Evolutionary conservation across 208 protist species (phyloP).

Genomic region (Spongospora subterranea): DNA sequence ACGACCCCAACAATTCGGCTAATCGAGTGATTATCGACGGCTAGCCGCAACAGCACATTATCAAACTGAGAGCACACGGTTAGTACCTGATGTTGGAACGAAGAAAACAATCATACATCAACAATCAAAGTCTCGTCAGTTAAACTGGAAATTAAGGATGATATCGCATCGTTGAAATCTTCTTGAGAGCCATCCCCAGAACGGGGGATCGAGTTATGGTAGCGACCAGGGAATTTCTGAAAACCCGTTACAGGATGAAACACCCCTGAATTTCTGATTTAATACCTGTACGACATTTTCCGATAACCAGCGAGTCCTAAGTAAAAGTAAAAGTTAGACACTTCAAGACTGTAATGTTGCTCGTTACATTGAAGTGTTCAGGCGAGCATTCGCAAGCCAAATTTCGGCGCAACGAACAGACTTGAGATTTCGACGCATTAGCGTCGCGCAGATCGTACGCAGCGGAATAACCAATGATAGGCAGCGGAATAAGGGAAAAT

Average conservation of each 20-base stretch:
- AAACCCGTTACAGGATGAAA: background rate
- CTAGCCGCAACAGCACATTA: background rate
- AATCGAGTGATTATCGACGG: background rate
- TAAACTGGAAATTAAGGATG: background rate
- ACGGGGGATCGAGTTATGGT: background rate
- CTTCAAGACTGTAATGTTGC: background rate
- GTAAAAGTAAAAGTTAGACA: background rate
- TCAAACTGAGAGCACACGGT: background rate
- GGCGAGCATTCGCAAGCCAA: conserved; percentile 24
- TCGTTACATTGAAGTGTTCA: background rate
- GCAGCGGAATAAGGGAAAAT: background rate
- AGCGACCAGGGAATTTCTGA: conserved; percentile 34
- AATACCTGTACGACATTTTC: conserved; percentile 47
- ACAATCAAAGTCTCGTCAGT: no score
- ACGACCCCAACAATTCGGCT: background rate
- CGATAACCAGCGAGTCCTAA: conserved; percentile 5
- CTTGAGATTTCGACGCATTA: conserved; percentile 20
- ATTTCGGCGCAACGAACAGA: background rate
- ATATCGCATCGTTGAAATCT: background rate
- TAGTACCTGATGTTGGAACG: no score
- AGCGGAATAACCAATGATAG: conserved; percentile 12
- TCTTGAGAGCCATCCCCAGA: background rate
- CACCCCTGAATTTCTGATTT: background rate
- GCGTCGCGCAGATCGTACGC: background rate
- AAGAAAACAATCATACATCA: no score